Evolutionary conservation across 2,329 filamentous ascomycete species (phyloP).

Genomic region (Talaromyces verruculosus): DNA sequence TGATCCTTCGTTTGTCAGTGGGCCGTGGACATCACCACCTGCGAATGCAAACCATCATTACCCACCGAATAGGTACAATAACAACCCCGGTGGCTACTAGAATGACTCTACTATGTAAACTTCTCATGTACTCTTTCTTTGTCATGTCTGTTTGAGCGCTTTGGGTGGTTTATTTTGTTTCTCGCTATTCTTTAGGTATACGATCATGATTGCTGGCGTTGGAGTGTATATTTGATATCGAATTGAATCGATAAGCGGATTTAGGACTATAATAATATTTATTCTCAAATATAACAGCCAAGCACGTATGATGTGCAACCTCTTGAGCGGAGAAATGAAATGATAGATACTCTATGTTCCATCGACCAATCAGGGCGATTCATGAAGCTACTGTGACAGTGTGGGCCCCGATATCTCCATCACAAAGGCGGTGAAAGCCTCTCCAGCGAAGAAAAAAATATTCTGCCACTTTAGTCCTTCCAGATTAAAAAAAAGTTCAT

Average conservation of each 20-base stretch:
- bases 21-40: slow-evolving; percentile 30
- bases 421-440: slow-evolving; percentile 4
- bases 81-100: slow-evolving; percentile 12
- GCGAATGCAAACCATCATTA: slow-evolving; percentile 10
- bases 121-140: neutral
- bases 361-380: neutral
- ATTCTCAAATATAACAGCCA: neutral
- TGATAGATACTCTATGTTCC: neutral
- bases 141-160: neutral
- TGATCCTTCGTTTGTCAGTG: slow-evolving; percentile 34
- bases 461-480: slow-evolving; percentile 18
- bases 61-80: slow-evolving; percentile 14
- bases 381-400: neutral
- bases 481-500: slow-evolving; percentile 3
- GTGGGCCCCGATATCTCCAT: neutral
- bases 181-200: neutral
- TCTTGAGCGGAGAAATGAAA: neutral
- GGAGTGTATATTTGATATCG: slow-evolving; percentile 2
- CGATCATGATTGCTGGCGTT: neutral
- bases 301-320: neutral
- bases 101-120: neutral
- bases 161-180: neutral
- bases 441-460: slow-evolving; percentile 14
- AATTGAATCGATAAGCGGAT: neutral
- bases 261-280: no score